These are phyloP conservation scores for Cutaneotrichosporon cyanovorans DNA, from an alignment of 1,284 basidiomycete species.

Conservation along the genomic window DNA sequence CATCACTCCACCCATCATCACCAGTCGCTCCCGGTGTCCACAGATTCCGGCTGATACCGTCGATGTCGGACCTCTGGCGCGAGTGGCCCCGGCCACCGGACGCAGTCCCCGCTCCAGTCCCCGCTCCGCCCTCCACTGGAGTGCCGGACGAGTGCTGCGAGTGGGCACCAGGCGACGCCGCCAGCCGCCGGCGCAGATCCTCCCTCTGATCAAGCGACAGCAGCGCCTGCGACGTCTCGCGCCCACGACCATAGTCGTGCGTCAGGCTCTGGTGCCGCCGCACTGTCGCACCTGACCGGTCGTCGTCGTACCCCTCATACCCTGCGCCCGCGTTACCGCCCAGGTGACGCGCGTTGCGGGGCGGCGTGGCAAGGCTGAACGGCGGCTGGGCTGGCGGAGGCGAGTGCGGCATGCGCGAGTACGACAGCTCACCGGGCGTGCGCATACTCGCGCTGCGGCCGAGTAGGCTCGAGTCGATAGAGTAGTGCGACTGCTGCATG, in stretches of 20 bases:
- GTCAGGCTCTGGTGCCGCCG: conserved; percentile 44
- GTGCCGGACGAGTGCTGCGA: conserved; percentile 5
- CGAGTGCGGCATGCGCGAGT: conserved; percentile 7
- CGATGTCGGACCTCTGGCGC: conserved; percentile 15
- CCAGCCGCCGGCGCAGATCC: conserved; percentile 21
- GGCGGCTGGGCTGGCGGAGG: conserved; percentile 20
- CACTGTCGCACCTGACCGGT: conserved; percentile 24
- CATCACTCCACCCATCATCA: conserved; percentile 34
- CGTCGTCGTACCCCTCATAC: conserved; percentile 20
- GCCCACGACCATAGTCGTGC: conserved; percentile 32
- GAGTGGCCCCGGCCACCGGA: conserved; percentile 8
- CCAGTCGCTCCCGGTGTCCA: conserved; percentile 27
- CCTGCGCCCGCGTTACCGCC: no score
- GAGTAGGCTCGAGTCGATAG: conserved; percentile 20
- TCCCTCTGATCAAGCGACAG: conserved; percentile 36
- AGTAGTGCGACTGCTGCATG: conserved; percentile 24
- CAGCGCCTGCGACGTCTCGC: conserved; percentile 38
- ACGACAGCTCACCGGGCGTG: conserved; percentile 29
- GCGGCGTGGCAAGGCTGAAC: conserved; percentile 36
- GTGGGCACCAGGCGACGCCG: conserved; percentile 10
- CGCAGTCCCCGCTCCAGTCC: no score
- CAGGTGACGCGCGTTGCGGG: conserved; percentile 33
- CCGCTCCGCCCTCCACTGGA: not conserved
- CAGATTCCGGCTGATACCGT: conserved; percentile 36
- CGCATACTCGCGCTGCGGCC: conserved; percentile 38